Base-by-base conservation (phyloP, 345 rosid genomes). In the Corymbia maculata region DNA sequence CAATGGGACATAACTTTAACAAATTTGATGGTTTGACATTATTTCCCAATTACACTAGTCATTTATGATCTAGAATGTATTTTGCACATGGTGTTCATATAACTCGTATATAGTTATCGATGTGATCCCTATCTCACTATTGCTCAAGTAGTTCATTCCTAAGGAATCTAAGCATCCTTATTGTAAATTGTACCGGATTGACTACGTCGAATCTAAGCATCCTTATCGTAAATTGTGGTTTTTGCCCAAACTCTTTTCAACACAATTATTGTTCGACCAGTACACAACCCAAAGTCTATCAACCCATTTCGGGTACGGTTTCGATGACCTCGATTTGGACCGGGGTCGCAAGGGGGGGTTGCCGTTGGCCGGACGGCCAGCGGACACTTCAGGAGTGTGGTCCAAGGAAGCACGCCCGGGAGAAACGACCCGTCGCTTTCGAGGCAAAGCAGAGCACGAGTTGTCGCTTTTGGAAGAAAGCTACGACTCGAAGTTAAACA, bases 121-220 rank as follows among this genome's bases (percentile, higher is more conserved):
- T 61, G 0, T 0, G 1, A 70, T 70, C 47, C 13, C 13, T 36
- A 36, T 36, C 13, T 70, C 36, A 13, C 26, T 36, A 70, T 70
- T 17, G 13, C 44, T 36, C 4, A 5, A 1, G 7, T 70, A 2
- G 26, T 36, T 36, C 2, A 1, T 24, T 70, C 24, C 2, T 0
- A 2, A 4, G 45, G 3, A 21, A 36, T 42, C 4, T 70, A 16
- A 17, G 36, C 47, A 19, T 9, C 7, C 7, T 36, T 70, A 9
- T 36, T 36, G 80, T 4, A 22, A 22, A 57, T 7, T 7, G 28
- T 24, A 22, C 22, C 26, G 64, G 26, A 55, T 21, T 22, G 21
- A 55, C 61, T 21, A 8, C 5, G 61, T 22, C 26, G 3, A 21
- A 36, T 42, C 4, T 70, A 16, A 17, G 36, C 47, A 19, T 9